These are phyloP conservation scores for Thielaviopsis ethacetica DNA, from an alignment of 2,329 filamentous ascomycete species.

Conservation along the genomic window DNA sequence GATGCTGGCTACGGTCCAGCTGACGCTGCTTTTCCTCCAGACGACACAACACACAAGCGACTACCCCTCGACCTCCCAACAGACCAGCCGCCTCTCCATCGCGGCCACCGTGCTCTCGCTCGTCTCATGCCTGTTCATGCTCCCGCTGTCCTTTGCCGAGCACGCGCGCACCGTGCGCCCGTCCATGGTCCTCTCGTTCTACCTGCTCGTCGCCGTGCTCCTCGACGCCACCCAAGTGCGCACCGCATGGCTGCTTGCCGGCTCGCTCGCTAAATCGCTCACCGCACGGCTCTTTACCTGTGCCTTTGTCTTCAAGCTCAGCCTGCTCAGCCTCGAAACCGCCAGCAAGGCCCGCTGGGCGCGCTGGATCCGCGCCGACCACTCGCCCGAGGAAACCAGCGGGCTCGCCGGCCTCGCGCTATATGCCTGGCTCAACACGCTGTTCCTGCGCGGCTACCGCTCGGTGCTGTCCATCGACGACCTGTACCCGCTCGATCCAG, in stretches of 20 bases:
- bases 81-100: slow-evolving; percentile 17
- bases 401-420: slow-evolving; percentile 19
- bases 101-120: slow-evolving; percentile 18
- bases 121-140: slow-evolving; percentile 17
- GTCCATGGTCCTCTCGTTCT: slow-evolving; percentile 26
- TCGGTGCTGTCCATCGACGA: slow-evolving; percentile 19
- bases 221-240: slow-evolving; percentile 27
- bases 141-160: slow-evolving; percentile 20
- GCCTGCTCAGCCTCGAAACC: slow-evolving; percentile 24
- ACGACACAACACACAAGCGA: slow-evolving; percentile 7
- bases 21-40: slow-evolving; percentile 19
- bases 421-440: slow-evolving; percentile 21
- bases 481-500: slow-evolving; percentile 21
- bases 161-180: slow-evolving; percentile 24
- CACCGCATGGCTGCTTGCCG: slow-evolving; percentile 25
- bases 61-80: slow-evolving; percentile 1
- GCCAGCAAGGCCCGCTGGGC: slow-evolving; percentile 24
- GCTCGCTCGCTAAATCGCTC: slow-evolving; percentile 10
- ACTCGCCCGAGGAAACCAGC: slow-evolving; percentile 24
- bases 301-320: slow-evolving; percentile 21
- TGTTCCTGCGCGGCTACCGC: slow-evolving; percentile 22
- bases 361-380: slow-evolving; percentile 21
- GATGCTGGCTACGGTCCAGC: slow-evolving; percentile 18
- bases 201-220: slow-evolving; percentile 25
- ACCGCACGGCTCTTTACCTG: slow-evolving; percentile 21